phyloP scores from a whole-genome alignment of 371 early-diverging fungal species.

The Coelomomyces lativittatus region DNA sequence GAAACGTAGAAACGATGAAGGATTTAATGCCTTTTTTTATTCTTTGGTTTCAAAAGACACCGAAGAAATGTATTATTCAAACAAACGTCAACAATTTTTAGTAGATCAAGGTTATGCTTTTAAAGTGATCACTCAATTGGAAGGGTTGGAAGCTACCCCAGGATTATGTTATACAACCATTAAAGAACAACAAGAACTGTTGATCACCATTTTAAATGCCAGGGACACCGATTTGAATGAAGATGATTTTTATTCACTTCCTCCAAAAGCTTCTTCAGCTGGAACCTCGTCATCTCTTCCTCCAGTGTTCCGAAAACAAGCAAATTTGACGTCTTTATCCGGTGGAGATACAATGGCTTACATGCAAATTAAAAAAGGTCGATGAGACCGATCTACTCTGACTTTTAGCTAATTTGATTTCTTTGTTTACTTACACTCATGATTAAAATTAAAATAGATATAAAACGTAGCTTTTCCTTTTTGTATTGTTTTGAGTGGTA shows the following conservation, averaged over 20 bases:
- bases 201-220: constrained; percentile 69
- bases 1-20: constrained; percentile 89
- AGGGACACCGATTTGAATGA: constrained; percentile 35
- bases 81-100: constrained; percentile 94
- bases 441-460: no score
- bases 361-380: constrained; percentile 41
- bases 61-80: constrained; percentile 97
- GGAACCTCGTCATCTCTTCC: constrained; percentile 9
- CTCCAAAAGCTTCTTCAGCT: constrained; percentile 3
- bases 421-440: no score
- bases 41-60: constrained; percentile 95
- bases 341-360: constrained; percentile 92
- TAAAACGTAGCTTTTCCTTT: no score
- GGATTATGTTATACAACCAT: constrained; percentile 56
- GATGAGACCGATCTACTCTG: constrained; percentile 1
- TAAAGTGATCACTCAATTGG: constrained; percentile 61
- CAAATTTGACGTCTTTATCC: constrained; percentile 58
- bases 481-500: no score
- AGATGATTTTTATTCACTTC: constrained; percentile 2
- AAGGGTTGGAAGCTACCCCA: constrained; percentile 54
- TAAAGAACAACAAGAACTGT: constrained; percentile 66
- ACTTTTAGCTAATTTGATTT: no score
- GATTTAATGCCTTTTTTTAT: constrained; percentile 94
- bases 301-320: constrained; percentile 17
- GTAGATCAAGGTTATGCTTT: constrained; percentile 99